Base-by-base conservation (phyloP, 257 asterid species). In the Leptodermis oblonga region DNA sequence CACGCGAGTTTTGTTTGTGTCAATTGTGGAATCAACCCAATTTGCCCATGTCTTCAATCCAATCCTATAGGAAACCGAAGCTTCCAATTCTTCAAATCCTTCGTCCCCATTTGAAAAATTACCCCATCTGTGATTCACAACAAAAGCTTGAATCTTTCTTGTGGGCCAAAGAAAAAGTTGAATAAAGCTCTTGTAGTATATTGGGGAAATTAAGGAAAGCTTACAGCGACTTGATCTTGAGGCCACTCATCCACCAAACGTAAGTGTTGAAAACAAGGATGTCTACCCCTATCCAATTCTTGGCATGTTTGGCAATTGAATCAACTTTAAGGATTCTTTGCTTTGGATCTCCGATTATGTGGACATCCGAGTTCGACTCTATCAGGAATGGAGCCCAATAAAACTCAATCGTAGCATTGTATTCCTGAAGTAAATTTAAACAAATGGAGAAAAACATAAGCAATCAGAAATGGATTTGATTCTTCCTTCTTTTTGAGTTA, bases 191-290 rank as follows among this genome's bases (percentile, higher is more conserved):
- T 39, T 39, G n/a, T n/a, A n/a, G n/a, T n/a, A n/a, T 53, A 8
- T 53, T 17, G 60, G n/a, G 60, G 60, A 25, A 53, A 53, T 23
- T 61, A 31, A 25, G 62, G 70, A 51, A 64, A 34, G 62, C 81
- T 87, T 82, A 87, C 97, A 90, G 73, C 51, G 99, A 86, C 70
- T 91, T 94, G 79, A 87, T 83, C 81, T 76, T 89, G 48, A 81
- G 82, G 60, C 96, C 88, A 70, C 91, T 88, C 96, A 80, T 90
- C 99, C 99, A 94, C 99, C 99, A 91, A 73, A 94, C 95, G 3
- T 87, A 94, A 46, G 91, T 87, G 36, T 94, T 91, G 90, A 94
- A 94, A 42, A 85, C 89, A 12, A 94, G 88, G 71, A 87, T 78
- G 76, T 94, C 96, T 8, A 90, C 86, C 70, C 88, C 96, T 15